Base-by-base conservation (phyloP, 495 filamentous ascomycete species). In the Penicillium soppii region DNA sequence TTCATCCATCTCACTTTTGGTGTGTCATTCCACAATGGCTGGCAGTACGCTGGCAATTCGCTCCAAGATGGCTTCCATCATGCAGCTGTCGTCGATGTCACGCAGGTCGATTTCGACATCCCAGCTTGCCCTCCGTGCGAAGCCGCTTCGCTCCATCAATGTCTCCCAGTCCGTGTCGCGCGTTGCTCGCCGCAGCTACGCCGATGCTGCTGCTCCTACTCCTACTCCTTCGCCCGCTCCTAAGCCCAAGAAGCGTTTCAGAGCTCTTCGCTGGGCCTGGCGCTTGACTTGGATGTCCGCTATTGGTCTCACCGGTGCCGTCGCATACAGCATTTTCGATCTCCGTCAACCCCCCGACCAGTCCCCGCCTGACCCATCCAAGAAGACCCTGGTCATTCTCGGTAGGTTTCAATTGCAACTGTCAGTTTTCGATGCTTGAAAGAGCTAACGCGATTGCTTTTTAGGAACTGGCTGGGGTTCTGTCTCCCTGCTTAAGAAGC, bases 301-400 rank as follows among this genome's bases (percentile, higher is more conserved):
- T 48, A 58, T 96, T 50, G 84, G 73, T 53, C 79, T 89, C 45
- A 64, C 85, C 30, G 88, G 73, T 39, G 88, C 83, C 54, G 67
- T 94, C 43, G 85, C 82, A 46, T 96, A 91, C 68, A 83, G 82
- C 57, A 87, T 97, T 66, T 96, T 90, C 69, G 71, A 82, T 25
- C 82, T 88, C 56, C 84, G 91, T 50, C 80, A 92, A 69, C 94
- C 92, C 6, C 80, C 79, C 15, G 87, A 94, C 26, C 94, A 97
- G 75, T 70, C 78, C 32, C 79, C 83, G 48, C 85, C 90, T 23
- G 91, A 96, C 72, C 85, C 92, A 51, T 71, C 62, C 44, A 99
- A 97, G 89, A 97, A 97, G 81, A 99, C 91, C 17, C 80, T 99
- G 23, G 95, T 99, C 13, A 84, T 99, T 63, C 81, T 99, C 32